Percentiles rank a stretch among this genome's conserved stretches.
Conservation (phyloP, 495 filamentous ascomycete genomes). For the Neurospora cerealis region DNA sequence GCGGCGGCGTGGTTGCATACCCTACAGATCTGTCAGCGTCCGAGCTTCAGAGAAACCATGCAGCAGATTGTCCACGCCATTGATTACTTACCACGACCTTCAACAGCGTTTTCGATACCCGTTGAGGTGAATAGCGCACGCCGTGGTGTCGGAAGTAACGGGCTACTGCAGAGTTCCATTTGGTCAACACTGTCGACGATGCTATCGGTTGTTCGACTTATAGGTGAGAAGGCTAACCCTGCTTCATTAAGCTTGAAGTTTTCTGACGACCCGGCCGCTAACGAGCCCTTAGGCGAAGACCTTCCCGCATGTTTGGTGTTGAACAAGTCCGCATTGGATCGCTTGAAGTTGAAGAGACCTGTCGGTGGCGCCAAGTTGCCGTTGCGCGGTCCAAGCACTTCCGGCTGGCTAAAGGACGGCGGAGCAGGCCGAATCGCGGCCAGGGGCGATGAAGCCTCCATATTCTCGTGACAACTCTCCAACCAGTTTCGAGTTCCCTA, state of each 20-base stretch:
- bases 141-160: constrained; percentile 81
- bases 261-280: constrained; percentile 89
- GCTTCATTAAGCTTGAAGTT: constrained; percentile 88
- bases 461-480: constrained; percentile 22
- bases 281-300: constrained; percentile 80
- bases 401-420: constrained; percentile 36
- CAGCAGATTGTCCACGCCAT: constrained; percentile 31
- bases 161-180: constrained; percentile 44
- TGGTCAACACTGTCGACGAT: constrained; percentile 14
- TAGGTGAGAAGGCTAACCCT: constrained; percentile 48
- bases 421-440: constrained; percentile 86
- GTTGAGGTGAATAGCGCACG: constrained; percentile 80
- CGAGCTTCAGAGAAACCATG: neutral
- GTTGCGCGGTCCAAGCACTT: constrained; percentile 34
- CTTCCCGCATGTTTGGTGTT: constrained; percentile 60
- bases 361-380: constrained; percentile 47
- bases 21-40: constrained; percentile 37
- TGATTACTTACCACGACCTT: constrained; percentile 57
- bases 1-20: constrained; percentile 71
- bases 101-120: constrained; percentile 55
- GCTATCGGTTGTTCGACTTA: constrained; percentile 4
- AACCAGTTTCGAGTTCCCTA: neutral
- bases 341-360: constrained; percentile 43
- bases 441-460: constrained; percentile 91
- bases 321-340: constrained; percentile 60